Evolutionary conservation across 352 stramenopile species (phyloP).

Genomic region (Phytophthora capsici): DNA sequence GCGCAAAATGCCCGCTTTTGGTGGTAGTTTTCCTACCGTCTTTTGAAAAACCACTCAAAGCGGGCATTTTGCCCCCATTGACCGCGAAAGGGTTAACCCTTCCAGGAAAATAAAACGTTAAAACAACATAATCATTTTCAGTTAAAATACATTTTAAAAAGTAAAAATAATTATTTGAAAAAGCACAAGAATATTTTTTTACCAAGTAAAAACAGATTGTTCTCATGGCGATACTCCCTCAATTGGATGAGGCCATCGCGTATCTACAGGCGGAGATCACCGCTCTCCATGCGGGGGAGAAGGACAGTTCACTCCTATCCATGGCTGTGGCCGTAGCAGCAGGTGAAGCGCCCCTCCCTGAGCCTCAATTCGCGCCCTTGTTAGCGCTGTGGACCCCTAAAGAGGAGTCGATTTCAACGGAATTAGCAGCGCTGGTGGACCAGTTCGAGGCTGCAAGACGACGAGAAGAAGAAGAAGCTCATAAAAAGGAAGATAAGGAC

Average conservation of each 20-base stretch:
- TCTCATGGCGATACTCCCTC: conserved; percentile 30
- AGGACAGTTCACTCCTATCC: conserved; percentile 42
- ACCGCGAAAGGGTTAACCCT: no score
- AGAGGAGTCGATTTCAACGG: conserved; percentile 24
- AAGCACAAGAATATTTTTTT: no score
- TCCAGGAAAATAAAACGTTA: no score
- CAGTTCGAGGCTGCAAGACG: conserved; percentile 45
- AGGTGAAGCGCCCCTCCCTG: conserved; percentile 46
- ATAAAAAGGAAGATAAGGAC: conserved; percentile 16
- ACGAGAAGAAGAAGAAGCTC: conserved; percentile 27
- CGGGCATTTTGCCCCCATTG: no score
- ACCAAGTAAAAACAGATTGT: no score
- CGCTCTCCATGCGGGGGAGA: conserved; percentile 46
- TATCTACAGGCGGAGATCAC: conserved; percentile 61
- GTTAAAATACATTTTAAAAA: no score
- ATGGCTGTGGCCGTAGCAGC: conserved; percentile 37
- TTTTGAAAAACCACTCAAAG: no score
- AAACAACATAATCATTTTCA: no score
- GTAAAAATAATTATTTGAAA: no score
- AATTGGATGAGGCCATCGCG: conserved; percentile 64
- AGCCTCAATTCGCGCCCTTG: conserved; percentile 53
- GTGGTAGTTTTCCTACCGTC: no score
- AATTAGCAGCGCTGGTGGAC: conserved; percentile 52
- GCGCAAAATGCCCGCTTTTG: no score
- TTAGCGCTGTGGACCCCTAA: conserved; percentile 54